A percentile compares a stretch with the other conserved stretches of the same genome.
Evolutionary conservation across 2,329 filamentous ascomycete genomes (phyloP).

Genomic region (Cladorrhinum sp.): DNA sequence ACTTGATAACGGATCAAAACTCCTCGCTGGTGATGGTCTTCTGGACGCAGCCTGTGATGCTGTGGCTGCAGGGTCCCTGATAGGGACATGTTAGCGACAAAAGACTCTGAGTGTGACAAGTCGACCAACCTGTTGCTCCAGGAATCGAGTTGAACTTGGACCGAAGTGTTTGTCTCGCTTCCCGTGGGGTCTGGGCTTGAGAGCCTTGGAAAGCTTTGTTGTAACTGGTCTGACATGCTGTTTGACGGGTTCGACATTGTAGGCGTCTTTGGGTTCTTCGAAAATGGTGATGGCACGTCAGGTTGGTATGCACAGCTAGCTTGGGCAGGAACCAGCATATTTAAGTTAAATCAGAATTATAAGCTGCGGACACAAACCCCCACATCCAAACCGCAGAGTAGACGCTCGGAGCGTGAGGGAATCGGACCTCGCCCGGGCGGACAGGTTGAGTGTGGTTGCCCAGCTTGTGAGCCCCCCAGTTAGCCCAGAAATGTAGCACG

Average conservation of each 20-base stretch:
- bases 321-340: slow-evolving; percentile 1
- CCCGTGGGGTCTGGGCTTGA: slow-evolving; percentile 16
- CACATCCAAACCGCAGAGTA: not conserved
- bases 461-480: slow-evolving; percentile 21
- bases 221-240: slow-evolving; percentile 15
- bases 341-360: slow-evolving; percentile 2
- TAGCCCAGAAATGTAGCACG: slow-evolving; percentile 22
- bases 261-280: not conserved
- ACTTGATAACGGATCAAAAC: slow-evolving; percentile 6
- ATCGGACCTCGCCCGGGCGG: slow-evolving; percentile 6
- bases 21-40: slow-evolving; percentile 17
- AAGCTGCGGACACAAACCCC: not conserved
- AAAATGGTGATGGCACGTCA: not conserved
- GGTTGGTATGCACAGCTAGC: not conserved
- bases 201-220: slow-evolving; percentile 6
- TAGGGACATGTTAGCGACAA: not conserved
- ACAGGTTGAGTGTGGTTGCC: slow-evolving; percentile 7
- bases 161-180: slow-evolving; percentile 25
- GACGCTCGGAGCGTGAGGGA: not conserved
- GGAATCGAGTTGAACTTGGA: slow-evolving; percentile 24
- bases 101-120: too few relatives aligned
- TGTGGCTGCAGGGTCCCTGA: slow-evolving; percentile 8
- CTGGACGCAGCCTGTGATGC: slow-evolving; percentile 14
- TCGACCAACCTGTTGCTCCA: slow-evolving; percentile 23
- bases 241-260: not conserved